A percentile compares a stretch with the other conserved stretches of the same genome.
phyloP scores from a whole-genome alignment of 257 asterid genomes.

The Solanum ahanhuiri region DNA sequence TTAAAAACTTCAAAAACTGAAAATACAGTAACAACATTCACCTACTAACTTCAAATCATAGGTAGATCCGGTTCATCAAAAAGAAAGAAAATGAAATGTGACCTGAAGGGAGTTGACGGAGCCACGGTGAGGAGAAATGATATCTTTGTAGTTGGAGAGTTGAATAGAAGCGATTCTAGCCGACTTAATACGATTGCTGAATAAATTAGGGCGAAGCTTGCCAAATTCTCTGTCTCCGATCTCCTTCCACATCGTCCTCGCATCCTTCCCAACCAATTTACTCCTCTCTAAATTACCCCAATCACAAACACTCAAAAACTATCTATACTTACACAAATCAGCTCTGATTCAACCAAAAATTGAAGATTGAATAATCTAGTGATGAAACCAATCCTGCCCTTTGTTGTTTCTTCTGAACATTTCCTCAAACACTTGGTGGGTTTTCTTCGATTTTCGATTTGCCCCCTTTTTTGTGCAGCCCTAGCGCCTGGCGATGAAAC shows the following conservation, averaged over 20 bases:
- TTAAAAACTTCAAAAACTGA: too few relatives aligned
- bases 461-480: not conserved
- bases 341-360: not conserved
- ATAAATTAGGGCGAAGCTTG: slow-evolving; percentile 74
- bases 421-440: not conserved
- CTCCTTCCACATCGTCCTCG: slow-evolving; percentile 99
- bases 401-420: slow-evolving; percentile 2
- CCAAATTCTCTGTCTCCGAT: slow-evolving; percentile 86
- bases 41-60: not conserved
- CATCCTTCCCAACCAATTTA: slow-evolving; percentile 43
- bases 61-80: not conserved
- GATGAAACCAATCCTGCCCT: not conserved
- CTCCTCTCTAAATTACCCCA: slow-evolving; percentile 4
- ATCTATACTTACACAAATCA: not conserved
- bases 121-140: slow-evolving; percentile 84
- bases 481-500: not conserved
- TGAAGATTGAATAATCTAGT: not conserved
- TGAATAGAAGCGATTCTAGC: slow-evolving; percentile 57
- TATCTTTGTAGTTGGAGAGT: slow-evolving; percentile 86
- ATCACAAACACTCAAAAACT: not conserved
- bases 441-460: not conserved
- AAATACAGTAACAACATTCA: not conserved
- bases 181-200: slow-evolving; percentile 50
- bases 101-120: slow-evolving; percentile 91
- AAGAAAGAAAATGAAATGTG: not conserved